Percentiles rank a stretch among this genome's conserved stretches.
Evolutionary conservation across 2,329 filamentous ascomycete species (phyloP).

Genomic region (Aspergillus pseudonomiae): DNA sequence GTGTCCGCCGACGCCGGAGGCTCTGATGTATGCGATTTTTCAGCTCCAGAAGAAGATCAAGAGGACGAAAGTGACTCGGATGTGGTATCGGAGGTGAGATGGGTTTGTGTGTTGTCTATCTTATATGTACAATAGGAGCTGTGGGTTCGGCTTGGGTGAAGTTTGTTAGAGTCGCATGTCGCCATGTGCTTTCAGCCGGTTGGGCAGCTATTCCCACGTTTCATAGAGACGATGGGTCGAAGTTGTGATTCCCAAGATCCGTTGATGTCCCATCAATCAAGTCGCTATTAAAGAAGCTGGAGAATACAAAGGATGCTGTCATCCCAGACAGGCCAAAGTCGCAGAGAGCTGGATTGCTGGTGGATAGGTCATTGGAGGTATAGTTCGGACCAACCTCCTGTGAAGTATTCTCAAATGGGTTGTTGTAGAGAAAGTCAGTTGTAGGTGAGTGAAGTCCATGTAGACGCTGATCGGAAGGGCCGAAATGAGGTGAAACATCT

Average conservation of each 20-base stretch:
- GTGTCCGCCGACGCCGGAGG: slow-evolving; percentile 63
- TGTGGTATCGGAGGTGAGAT: slow-evolving; percentile 61
- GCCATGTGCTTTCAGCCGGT: neutral
- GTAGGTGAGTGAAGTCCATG: neutral
- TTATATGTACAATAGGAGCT: neutral
- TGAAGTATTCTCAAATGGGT: neutral
- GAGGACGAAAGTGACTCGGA: slow-evolving; percentile 56
- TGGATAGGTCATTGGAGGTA: neutral
- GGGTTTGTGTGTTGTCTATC: neutral
- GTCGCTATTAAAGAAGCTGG: neutral
- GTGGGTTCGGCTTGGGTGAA: no score
- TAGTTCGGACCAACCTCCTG: neutral
- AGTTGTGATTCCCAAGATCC: neutral
- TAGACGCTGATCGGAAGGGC: neutral
- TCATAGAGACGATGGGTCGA: neutral
- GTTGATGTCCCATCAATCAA: neutral
- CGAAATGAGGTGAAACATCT: neutral
- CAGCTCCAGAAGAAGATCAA: slow-evolving; percentile 81
- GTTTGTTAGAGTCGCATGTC: no score
- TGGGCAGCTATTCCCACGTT: neutral
- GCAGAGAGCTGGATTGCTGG: neutral
- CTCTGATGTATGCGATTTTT: slow-evolving; percentile 70
- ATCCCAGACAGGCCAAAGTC: neutral
- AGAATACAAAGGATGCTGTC: neutral
- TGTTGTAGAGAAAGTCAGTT: neutral